Evolutionary conservation across 352 stramenopile genomes (phyloP).

Genomic region (Phytophthora sansomeana): DNA sequence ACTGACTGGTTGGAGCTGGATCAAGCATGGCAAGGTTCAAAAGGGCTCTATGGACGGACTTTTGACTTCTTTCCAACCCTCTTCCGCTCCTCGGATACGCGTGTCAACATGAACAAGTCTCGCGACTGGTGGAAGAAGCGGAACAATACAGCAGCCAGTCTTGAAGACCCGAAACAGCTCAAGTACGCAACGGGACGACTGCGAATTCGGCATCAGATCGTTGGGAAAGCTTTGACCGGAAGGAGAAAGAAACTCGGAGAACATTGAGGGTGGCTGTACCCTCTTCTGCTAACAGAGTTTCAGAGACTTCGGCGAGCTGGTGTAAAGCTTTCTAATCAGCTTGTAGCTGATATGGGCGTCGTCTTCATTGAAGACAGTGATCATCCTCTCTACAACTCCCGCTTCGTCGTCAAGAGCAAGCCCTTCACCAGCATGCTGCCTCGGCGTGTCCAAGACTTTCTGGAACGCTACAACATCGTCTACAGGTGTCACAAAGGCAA

Average conservation of each 20-base stretch:
- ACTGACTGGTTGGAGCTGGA: constrained; percentile 2
- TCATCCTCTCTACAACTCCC: constrained; percentile 5
- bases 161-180: neutral
- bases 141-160: neutral
- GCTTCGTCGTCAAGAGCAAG: constrained; percentile 7
- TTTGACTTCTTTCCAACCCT: no score
- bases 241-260: neutral
- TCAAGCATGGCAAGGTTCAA: constrained; percentile 4
- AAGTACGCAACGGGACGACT: constrained; percentile 2
- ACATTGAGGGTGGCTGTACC: constrained; percentile 6
- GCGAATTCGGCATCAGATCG: constrained; percentile 3
- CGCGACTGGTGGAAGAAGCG: constrained; percentile 14
- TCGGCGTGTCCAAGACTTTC: constrained; percentile 19
- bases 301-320: constrained; percentile 1
- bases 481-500: constrained; percentile 23
- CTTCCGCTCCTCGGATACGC: constrained; percentile 5
- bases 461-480: constrained; percentile 25
- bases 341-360: constrained; percentile 10
- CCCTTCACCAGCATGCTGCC: constrained; percentile 1
- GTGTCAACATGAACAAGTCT: constrained; percentile 20
- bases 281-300: constrained; percentile 1
- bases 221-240: neutral
- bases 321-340: constrained; percentile 16
- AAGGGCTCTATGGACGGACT: no score
- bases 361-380: constrained; percentile 19